Conservation (phyloP, 768 basidiomycete genomes). For the Panaeolus cyanescens region DNA sequence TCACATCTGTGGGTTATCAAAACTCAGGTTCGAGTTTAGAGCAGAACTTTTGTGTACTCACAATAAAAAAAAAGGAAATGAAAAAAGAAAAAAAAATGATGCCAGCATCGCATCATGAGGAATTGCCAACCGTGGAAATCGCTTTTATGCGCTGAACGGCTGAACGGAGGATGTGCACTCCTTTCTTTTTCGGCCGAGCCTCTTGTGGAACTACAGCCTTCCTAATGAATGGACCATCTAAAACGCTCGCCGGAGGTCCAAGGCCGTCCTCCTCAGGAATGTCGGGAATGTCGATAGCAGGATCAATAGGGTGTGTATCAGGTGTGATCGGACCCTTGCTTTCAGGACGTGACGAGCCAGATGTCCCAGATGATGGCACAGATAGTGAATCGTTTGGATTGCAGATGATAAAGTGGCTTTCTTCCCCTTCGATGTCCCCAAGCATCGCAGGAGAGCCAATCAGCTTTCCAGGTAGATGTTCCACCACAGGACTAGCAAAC, state of each 20-base stretch:
- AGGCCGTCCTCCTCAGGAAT: slow-evolving; percentile 39
- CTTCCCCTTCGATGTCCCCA: slow-evolving; percentile 3
- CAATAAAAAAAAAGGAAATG: slow-evolving; percentile 6
- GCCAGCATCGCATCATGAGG: slow-evolving; percentile 20
- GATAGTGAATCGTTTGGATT: slow-evolving; percentile 17
- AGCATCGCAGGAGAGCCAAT: slow-evolving; percentile 1
- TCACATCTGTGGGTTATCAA: slow-evolving; percentile 11
- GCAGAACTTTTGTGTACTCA: slow-evolving; percentile 2
- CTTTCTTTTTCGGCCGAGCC: slow-evolving; percentile 25
- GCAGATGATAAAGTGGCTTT: slow-evolving; percentile 17
- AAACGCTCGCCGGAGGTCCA: slow-evolving; percentile 20
- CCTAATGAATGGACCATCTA: background rate
- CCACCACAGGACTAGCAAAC: slow-evolving; percentile 35
- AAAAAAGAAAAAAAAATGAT: slow-evolving; percentile 5
- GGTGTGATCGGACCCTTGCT: slow-evolving; percentile 54
- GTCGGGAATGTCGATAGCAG: slow-evolving; percentile 44
- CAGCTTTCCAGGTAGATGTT: slow-evolving; percentile 17
- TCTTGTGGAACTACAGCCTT: slow-evolving; percentile 6
- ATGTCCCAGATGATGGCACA: slow-evolving; percentile 24
- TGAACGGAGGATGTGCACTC: slow-evolving; percentile 35
- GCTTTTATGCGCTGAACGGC: slow-evolving; percentile 40
- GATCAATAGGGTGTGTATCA: slow-evolving; percentile 40
- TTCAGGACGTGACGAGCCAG: slow-evolving; percentile 29
- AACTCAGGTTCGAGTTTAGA: background rate
- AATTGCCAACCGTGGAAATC: slow-evolving; percentile 26